Evolutionary conservation across 140 eudicot species (phyloP).

Genomic region (Stevia rebaudiana): DNA sequence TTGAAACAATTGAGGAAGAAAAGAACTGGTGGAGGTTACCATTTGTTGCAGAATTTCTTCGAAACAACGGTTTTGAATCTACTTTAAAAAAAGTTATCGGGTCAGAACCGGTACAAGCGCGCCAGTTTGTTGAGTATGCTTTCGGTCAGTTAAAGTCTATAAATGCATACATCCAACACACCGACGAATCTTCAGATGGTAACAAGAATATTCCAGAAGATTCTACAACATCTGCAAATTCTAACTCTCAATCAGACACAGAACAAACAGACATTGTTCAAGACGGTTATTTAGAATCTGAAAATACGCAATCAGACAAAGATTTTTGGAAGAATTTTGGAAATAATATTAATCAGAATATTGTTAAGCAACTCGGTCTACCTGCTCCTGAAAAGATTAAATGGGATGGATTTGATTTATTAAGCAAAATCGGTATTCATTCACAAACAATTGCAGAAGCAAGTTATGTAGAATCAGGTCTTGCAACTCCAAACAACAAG

Average conservation of each 20-base stretch:
- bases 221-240: constrained; percentile 19
- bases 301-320: constrained; percentile 52
- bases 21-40: constrained; percentile 83
- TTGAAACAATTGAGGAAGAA: constrained; percentile 70
- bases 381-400: constrained; percentile 74
- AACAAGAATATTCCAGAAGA: constrained; percentile 11
- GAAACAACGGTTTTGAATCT: constrained; percentile 66
- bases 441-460: constrained; percentile 64
- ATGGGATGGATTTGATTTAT: constrained; percentile 76
- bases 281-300: constrained; percentile 34
- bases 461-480: constrained; percentile 82
- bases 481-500: constrained; percentile 57
- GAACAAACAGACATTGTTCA: constrained; percentile 12
- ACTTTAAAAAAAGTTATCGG: constrained; percentile 65
- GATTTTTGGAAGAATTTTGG: constrained; percentile 76
- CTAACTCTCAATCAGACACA: constrained; percentile 5
- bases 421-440: constrained; percentile 57
- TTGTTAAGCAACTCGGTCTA: constrained; percentile 78
- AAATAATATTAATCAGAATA: constrained; percentile 49
- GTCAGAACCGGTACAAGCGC: constrained; percentile 86
- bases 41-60: constrained; percentile 66
- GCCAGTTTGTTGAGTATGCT: constrained; percentile 88
- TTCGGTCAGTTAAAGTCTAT: constrained; percentile 73
- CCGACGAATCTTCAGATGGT: constrained; percentile 22
- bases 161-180: constrained; percentile 48